phyloP scores from a whole-genome alignment of 805 yeast species.

The Spencermartinsiella europaea region DNA sequence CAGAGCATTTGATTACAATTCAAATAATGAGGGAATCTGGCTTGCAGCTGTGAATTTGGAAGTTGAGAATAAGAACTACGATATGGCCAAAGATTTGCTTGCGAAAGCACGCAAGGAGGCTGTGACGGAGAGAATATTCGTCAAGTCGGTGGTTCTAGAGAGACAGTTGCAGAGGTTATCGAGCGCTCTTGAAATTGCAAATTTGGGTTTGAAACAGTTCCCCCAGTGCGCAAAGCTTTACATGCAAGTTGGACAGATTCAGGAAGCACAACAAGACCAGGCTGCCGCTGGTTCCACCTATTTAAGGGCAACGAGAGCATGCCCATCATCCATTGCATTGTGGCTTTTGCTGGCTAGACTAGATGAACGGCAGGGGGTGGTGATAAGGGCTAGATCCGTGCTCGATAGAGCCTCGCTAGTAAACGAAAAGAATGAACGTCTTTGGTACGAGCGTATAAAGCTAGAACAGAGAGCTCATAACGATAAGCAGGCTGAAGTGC shows the following conservation, averaged over 20 bases:
- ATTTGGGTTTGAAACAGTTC: slow-evolving; percentile 44
- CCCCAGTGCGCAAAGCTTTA: slow-evolving; percentile 50
- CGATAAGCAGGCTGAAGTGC: slow-evolving; percentile 44
- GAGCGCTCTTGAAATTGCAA: slow-evolving; percentile 38
- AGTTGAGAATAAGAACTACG: slow-evolving; percentile 35
- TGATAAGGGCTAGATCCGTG: slow-evolving; percentile 62
- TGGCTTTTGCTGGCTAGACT: slow-evolving; percentile 52
- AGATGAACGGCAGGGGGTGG: slow-evolving; percentile 42
- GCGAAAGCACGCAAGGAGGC: slow-evolving; percentile 37
- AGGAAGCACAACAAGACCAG: slow-evolving; percentile 30
- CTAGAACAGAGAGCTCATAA: slow-evolving; percentile 54
- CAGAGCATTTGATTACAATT: slow-evolving; percentile 41
- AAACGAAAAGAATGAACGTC: slow-evolving; percentile 43
- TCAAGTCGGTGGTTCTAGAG: slow-evolving; percentile 51
- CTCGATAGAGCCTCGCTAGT: slow-evolving; percentile 60
- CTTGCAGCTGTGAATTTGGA: slow-evolving; percentile 69
- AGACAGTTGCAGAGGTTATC: slow-evolving; percentile 36
- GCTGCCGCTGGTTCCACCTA: slow-evolving; percentile 45
- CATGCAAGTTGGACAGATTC: slow-evolving; percentile 59
- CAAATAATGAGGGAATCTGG: slow-evolving; percentile 55
- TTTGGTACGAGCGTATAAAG: slow-evolving; percentile 55
- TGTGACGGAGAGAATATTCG: slow-evolving; percentile 51
- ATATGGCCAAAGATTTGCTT: slow-evolving; percentile 36
- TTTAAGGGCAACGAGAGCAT: slow-evolving; percentile 43
- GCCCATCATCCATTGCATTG: slow-evolving; percentile 41